Evolutionary conservation across 2,329 filamentous ascomycete genomes (phyloP), one percentile per base, ranked within the genome.

Genomic region (Grosmannia penicillata): DNA sequence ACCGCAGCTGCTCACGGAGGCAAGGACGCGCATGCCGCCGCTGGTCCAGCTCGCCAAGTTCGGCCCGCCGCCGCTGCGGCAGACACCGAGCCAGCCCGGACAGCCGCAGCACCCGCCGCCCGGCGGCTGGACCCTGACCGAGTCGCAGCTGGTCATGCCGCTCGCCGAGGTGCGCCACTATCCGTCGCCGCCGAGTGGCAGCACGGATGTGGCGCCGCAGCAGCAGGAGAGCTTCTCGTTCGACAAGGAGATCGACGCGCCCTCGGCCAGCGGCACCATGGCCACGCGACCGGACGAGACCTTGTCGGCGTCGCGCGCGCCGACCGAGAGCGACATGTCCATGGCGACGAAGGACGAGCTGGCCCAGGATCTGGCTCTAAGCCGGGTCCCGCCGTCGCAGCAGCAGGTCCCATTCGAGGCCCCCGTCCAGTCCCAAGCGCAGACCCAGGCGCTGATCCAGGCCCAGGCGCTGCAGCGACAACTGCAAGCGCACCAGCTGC

Each of bases 91-190:
- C 14, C 8, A 9, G 3, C 31, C 5, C 5, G 34, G 26, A 8
- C 25, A 38, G 14, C 25, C 45, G 25, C 57, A 49, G 22, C 54
- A 66, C 4, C 59, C 60, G 21, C 61, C 60, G 1, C 53, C 56
- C n/a, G 63, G 61, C 0, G 61, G 61, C 15, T 75, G 70, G 70
- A 68, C 64, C 36, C 52, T 70, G 6, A 61, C 73, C 44, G 68
- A 72, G 52, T 74, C 70, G 9, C 61, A 68, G 41, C 55, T 75
- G 26, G 54, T 62, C 1, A 62, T 69, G 44, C 71, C 71, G 21
- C 56, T 62, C 15, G 49, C 56, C 4, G 51, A 57, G 4, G 55
- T 57, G 24, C 56, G 56, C 17, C 55, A 58, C 32, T 55, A 56
- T 10, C 45, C 53, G 6, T 56, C 55, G 9, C 49, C 54, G 1